phyloP scores from a whole-genome alignment of 148 eudicot species.

The Euryodendron excelsum region DNA sequence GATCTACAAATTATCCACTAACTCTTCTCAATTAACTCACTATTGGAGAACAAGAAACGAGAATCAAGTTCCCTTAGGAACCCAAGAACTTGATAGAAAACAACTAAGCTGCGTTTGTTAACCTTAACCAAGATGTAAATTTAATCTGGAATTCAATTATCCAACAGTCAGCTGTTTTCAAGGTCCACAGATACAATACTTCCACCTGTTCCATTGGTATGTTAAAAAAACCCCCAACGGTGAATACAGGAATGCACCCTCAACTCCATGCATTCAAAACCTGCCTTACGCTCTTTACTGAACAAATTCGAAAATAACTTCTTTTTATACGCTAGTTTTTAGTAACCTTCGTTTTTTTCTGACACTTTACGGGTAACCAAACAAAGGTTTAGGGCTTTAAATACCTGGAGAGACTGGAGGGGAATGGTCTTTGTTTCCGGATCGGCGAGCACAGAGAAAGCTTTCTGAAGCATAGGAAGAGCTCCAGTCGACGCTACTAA shows the following conservation, averaged over 20 bases:
- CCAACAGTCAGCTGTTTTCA: not conserved
- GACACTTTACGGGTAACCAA: not conserved
- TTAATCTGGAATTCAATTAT: not conserved
- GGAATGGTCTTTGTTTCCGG: slow-evolving; percentile 47
- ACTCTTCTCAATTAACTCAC: not conserved
- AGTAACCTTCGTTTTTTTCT: not conserved
- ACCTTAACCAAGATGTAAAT: not conserved
- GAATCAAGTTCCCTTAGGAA: not conserved
- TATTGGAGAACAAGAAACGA: not conserved
- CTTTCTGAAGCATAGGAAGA: slow-evolving; percentile 58
- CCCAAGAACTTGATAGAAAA: no score
- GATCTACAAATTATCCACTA: not conserved
- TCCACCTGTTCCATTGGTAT: not conserved
- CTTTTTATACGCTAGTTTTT: not conserved
- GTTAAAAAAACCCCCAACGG: not conserved
- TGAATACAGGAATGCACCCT: not conserved
- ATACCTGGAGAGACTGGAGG: slow-evolving; percentile 63
- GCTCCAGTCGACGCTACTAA: slow-evolving; percentile 70
- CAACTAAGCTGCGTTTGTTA: no score
- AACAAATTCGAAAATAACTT: not conserved
- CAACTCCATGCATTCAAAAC: not conserved
- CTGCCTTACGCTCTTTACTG: no score
- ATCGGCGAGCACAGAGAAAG: slow-evolving; percentile 57
- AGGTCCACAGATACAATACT: no score
- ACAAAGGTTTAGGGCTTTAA: slow-evolving; percentile 5